Percentiles rank a stretch among this genome's conserved stretches.
These are phyloP conservation scores for Rhizophora apiculata DNA, from an alignment of 345 rosid species.

Conservation along the genomic window DNA sequence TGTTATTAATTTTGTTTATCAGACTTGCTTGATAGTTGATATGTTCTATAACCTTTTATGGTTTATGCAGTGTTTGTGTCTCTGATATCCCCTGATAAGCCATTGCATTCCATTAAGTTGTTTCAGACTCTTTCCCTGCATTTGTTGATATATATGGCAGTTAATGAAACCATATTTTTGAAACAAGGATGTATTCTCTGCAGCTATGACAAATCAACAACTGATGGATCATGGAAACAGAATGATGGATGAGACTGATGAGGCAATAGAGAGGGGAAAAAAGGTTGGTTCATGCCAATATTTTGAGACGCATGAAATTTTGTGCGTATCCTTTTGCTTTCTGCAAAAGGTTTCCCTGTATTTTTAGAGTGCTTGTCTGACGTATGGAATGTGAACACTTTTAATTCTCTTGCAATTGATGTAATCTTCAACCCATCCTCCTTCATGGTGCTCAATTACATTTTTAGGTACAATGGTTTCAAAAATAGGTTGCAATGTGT, in stretches of 20 bases:
- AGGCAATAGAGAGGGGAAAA: constrained; percentile 84
- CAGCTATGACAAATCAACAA: constrained; percentile 89
- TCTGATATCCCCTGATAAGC: neutral
- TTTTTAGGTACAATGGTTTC: no score
- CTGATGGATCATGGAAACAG: constrained; percentile 63
- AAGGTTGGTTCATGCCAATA: constrained; percentile 39
- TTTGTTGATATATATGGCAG: no score
- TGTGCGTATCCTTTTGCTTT: no score
- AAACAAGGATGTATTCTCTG: constrained; percentile 18
- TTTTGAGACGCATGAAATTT: neutral
- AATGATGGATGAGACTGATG: constrained; percentile 95
- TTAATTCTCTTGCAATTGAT: no score
- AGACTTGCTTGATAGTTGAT: neutral
- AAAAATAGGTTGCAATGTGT: no score
- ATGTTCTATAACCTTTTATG: neutral
- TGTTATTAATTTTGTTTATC: neutral
- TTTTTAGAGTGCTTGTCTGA: no score
- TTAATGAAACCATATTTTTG: constrained; percentile 2
- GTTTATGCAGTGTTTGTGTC: neutral
- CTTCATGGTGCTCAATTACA: no score
- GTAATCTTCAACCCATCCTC: no score
- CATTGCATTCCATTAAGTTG: neutral
- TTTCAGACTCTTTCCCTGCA: neutral
- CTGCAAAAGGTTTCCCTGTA: no score
- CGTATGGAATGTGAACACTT: no score